Percentiles rank a stretch among this genome's conserved stretches.
Conservation (phyloP, 2,329 filamentous ascomycete species). For the Xylaria sp. region DNA sequence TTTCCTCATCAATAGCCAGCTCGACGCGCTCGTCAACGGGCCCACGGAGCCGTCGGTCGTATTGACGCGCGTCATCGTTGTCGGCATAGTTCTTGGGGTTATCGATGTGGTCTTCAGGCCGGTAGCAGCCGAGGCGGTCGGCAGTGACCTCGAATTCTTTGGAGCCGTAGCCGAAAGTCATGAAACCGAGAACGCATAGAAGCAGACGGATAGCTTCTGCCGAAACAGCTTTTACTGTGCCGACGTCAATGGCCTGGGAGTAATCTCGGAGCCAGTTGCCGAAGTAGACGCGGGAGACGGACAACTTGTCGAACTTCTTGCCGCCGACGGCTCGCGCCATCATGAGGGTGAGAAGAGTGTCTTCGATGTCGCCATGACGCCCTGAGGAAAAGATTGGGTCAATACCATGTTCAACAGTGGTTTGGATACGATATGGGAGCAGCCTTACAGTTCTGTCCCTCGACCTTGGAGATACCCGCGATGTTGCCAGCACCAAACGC, state of each 20-base stretch:
- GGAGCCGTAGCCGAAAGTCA: constrained; percentile 83
- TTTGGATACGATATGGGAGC: not conserved
- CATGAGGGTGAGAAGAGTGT: constrained; percentile 76
- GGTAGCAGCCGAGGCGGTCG: constrained; percentile 78
- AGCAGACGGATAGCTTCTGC: constrained; percentile 89
- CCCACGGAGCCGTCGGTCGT: constrained; percentile 78
- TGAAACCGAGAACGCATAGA: constrained; percentile 85
- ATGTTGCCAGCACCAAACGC: constrained; percentile 92
- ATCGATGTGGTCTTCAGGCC: constrained; percentile 83
- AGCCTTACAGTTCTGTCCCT: constrained; percentile 78
- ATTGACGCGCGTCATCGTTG: constrained; percentile 81
- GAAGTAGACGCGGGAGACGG: constrained; percentile 89
- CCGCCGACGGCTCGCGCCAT: constrained; percentile 55
- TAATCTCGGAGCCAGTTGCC: constrained; percentile 96
- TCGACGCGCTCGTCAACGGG: constrained; percentile 79
- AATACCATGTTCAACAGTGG: not conserved
- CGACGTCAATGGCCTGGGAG: constrained; percentile 91
- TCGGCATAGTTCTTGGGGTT: constrained; percentile 83
- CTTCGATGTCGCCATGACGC: constrained; percentile 92
- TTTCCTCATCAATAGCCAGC: constrained; percentile 73
- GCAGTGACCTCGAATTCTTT: constrained; percentile 84
- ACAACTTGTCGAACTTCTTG: constrained; percentile 88
- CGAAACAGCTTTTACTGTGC: constrained; percentile 87
- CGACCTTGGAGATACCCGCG: constrained; percentile 75
- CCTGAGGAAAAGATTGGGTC: constrained; percentile 45